These are phyloP conservation scores for Gynochthodes officinalis DNA, from an alignment of 257 asterid species.

Conservation along the genomic window DNA sequence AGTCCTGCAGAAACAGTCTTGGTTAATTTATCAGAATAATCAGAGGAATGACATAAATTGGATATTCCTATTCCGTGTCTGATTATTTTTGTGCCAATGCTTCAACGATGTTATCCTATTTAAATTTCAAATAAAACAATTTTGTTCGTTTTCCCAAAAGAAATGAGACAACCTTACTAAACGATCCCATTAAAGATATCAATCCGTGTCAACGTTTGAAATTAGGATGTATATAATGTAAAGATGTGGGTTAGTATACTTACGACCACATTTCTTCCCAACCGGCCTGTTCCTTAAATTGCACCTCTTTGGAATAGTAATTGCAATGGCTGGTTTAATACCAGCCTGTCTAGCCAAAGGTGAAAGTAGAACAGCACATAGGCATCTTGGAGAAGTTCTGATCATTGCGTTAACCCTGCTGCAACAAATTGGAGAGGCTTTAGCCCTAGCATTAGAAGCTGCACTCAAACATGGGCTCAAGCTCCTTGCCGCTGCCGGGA, in stretches of 20 bases:
- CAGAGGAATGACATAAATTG: no score
- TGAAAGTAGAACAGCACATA: slow-evolving; percentile 37
- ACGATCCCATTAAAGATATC: no score
- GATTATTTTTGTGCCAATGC: no score
- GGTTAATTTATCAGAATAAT: no score
- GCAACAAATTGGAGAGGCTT: slow-evolving; percentile 29
- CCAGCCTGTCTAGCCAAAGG: slow-evolving; percentile 33
- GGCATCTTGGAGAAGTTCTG: slow-evolving; percentile 30
- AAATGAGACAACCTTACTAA: no score
- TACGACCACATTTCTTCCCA: slow-evolving; percentile 45
- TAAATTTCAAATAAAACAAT: no score
- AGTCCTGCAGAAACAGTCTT: no score
- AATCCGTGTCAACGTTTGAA: no score
- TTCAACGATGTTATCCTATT: no score
- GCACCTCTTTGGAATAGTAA: slow-evolving; percentile 39
- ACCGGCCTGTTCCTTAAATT: slow-evolving; percentile 29
- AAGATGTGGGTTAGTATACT: slow-evolving; percentile 3
- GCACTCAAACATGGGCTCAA: slow-evolving; percentile 33
- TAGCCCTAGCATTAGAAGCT: slow-evolving; percentile 20
- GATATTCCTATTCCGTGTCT: no score
- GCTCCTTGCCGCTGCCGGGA: slow-evolving; percentile 22
- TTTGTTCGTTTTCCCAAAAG: no score
- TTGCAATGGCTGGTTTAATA: slow-evolving; percentile 31
- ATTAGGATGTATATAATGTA: background rate
- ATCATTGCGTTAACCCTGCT: slow-evolving; percentile 25